Percentiles rank a stretch among this genome's conserved stretches.
These are phyloP conservation scores for Solanum hybrid DNA, from an alignment of 305 asterid genomes.

Conservation along the genomic window DNA sequence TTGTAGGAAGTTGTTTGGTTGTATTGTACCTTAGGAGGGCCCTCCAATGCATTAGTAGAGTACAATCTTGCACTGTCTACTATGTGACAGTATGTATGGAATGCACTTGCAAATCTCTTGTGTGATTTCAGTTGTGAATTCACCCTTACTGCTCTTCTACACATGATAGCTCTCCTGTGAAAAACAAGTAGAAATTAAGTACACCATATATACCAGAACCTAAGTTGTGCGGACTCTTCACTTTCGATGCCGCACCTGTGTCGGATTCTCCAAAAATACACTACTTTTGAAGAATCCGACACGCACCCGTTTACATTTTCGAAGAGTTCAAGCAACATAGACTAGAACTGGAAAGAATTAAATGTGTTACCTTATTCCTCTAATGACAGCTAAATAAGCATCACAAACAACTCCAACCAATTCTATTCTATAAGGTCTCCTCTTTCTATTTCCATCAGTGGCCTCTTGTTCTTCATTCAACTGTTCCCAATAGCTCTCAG, in stretches of 20 bases:
- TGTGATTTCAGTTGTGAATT: constrained; percentile 73
- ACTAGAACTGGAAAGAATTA: neutral
- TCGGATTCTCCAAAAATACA: neutral
- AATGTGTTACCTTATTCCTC: constrained; percentile 72
- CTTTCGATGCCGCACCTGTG: neutral
- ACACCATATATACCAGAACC: neutral
- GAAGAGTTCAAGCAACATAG: neutral
- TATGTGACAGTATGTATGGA: constrained; percentile 66
- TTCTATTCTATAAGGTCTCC: constrained; percentile 89
- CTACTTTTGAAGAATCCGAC: neutral
- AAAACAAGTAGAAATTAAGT: constrained; percentile 5
- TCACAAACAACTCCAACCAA: constrained; percentile 94
- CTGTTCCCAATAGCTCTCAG: constrained; percentile 88
- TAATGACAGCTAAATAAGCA: constrained; percentile 78
- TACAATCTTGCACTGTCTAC: constrained; percentile 83
- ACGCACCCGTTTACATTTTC: neutral
- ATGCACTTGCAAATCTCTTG: constrained; percentile 87
- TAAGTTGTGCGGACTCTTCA: neutral
- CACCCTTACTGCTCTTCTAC: constrained; percentile 88
- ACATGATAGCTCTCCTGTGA: constrained; percentile 73
- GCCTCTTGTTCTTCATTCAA: constrained; percentile 69
- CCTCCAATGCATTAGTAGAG: constrained; percentile 83
- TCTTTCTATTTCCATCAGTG: constrained; percentile 48
- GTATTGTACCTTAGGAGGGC: constrained; percentile 86
- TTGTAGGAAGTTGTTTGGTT: neutral